Evolutionary conservation across 1,284 basidiomycete genomes (phyloP).

Genomic region (Microbotryum lychnidis-dioicae): DNA sequence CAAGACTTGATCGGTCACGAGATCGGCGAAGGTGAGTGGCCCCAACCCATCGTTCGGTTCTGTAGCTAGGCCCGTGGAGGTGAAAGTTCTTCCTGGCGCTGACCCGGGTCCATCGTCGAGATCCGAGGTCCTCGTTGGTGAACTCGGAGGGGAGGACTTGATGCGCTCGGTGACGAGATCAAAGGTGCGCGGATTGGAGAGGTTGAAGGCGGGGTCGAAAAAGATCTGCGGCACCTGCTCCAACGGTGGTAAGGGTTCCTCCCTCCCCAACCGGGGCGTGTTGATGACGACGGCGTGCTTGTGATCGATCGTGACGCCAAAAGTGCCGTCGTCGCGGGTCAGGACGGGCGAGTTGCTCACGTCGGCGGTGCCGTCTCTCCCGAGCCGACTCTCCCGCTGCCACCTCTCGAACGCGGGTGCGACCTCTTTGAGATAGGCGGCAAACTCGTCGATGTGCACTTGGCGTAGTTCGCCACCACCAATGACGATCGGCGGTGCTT

Average conservation of each 20-base stretch:
- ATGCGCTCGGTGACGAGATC: constrained; percentile 62
- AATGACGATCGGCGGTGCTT: constrained; percentile 23
- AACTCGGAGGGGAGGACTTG: constrained; percentile 9
- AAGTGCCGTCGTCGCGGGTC: constrained; percentile 6
- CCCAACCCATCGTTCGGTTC: constrained; percentile 31
- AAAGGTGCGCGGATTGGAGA: constrained; percentile 79
- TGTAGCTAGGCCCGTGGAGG: constrained; percentile 24
- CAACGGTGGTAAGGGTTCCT: constrained; percentile 56
- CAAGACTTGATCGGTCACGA: constrained; percentile 52
- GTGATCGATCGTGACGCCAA: constrained; percentile 5
- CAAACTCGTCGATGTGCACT: constrained; percentile 23
- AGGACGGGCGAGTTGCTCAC: background rate
- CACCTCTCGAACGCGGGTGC: constrained; percentile 37
- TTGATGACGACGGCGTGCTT: background rate
- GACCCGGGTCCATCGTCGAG: too few species aligned
- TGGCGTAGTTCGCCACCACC: constrained; percentile 15
- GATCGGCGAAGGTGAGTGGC: constrained; percentile 40
- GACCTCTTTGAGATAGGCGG: constrained; percentile 34
- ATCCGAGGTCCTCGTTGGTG: constrained; percentile 7
- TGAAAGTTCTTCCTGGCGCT: background rate
- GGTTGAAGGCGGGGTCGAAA: constrained; percentile 69
- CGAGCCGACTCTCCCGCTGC: constrained; percentile 35
- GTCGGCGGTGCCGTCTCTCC: constrained; percentile 29
- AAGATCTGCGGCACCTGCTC: constrained; percentile 71
- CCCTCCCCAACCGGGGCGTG: constrained; percentile 29